Conservation (phyloP, 179 eudicot genomes). For the Amaranthus tricolor region DNA sequence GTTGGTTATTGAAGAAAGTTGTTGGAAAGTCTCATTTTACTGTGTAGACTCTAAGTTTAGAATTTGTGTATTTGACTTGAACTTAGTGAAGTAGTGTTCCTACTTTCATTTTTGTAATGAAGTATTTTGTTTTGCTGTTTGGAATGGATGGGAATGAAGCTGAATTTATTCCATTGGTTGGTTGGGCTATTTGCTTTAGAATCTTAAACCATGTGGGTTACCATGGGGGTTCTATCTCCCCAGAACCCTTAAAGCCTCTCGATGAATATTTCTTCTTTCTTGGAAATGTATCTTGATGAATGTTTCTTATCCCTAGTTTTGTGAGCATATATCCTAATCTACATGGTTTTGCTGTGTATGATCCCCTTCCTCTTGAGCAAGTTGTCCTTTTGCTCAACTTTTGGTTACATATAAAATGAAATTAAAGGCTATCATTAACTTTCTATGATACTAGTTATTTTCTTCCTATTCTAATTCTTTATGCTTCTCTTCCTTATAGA, state of each 20-base stretch:
- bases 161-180: no score
- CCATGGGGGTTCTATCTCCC: neutral
- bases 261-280: neutral
- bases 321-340: neutral
- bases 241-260: no score
- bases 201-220: neutral
- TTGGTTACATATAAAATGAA: neutral
- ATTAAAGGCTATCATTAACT: neutral
- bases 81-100: neutral
- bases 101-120: no score
- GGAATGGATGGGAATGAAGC: no score
- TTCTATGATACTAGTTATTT: neutral
- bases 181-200: neutral
- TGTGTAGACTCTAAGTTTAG: neutral
- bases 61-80: slow-evolving; percentile 1
- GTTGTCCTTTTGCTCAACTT: neutral
- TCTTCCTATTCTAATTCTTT: no score
- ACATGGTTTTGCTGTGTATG: neutral
- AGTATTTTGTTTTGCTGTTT: no score
- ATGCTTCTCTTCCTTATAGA: no score
- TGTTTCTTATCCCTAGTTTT: neutral
- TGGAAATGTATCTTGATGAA: neutral
- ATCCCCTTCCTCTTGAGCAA: neutral
- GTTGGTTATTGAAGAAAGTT: slow-evolving; percentile 2
- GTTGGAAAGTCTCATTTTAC: neutral